These are phyloP conservation scores for Saccharomycopsis sp. DNA, from an alignment of 805 yeast species.

Conservation along the genomic window DNA sequence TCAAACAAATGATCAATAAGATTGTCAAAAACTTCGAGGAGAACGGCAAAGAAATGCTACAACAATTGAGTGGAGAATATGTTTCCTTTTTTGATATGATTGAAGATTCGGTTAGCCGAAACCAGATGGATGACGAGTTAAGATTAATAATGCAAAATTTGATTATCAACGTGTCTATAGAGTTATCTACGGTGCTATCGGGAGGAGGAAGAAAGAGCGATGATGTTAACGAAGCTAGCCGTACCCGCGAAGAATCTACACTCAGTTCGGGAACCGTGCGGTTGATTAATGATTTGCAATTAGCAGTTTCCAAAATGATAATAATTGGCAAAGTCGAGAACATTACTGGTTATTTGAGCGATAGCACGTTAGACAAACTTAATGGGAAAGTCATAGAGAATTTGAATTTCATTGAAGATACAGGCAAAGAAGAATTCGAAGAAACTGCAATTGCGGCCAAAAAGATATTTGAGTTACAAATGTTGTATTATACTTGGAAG, in stretches of 20 bases:
- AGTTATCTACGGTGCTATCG: conserved; percentile 5
- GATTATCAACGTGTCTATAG: conserved; percentile 20
- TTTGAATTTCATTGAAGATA: conserved; percentile 18
- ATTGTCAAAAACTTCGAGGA: not conserved
- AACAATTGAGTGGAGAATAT: not conserved
- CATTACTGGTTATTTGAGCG: conserved; percentile 23
- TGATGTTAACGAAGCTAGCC: not conserved
- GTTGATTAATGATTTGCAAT: not conserved
- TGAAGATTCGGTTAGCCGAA: conserved; percentile 26
- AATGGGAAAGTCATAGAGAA: conserved; percentile 20
- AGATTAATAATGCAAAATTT: conserved; percentile 21
- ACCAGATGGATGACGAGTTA: conserved; percentile 26
- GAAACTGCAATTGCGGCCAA: not conserved
- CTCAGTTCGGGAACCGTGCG: not conserved
- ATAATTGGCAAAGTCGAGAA: conserved; percentile 21
- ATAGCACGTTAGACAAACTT: conserved; percentile 24
- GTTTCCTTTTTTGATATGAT: conserved; percentile 15
- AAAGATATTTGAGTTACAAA: not conserved
- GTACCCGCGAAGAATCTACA: not conserved
- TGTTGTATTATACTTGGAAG: not conserved
- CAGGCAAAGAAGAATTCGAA: not conserved
- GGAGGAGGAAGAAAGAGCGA: not conserved
- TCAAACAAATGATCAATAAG: conserved; percentile 22
- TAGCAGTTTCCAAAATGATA: conserved; percentile 21
- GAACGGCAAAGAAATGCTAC: not conserved